Evolutionary conservation across 345 rosid genomes (phyloP).

Genomic region (Stellera chamaejasme): DNA sequence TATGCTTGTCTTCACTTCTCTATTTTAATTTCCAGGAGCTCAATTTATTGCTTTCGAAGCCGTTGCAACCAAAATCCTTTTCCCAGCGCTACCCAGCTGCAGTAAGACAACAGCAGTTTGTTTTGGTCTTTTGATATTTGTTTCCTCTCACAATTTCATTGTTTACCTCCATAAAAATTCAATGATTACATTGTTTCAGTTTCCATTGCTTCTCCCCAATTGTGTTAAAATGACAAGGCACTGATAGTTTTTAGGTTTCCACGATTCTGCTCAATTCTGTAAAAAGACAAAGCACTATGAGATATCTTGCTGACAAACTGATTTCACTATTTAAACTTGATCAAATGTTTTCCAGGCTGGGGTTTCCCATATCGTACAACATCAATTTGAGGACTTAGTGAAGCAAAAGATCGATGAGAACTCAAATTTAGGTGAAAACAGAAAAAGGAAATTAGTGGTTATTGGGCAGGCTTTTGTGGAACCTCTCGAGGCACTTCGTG

Average conservation of each 20-base stretch:
- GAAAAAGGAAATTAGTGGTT: slow-evolving; percentile 58
- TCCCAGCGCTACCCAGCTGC: slow-evolving; percentile 88
- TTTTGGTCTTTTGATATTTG: background rate
- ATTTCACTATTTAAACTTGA: too few species aligned
- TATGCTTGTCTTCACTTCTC: background rate
- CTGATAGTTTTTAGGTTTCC: too few species aligned
- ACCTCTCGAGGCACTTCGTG: slow-evolving; percentile 92
- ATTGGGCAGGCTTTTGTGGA: slow-evolving; percentile 82
- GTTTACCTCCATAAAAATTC: background rate
- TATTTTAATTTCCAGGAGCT: slow-evolving; percentile 51
- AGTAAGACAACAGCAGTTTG: slow-evolving; percentile 30
- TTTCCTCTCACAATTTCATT: background rate
- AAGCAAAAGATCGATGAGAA: slow-evolving; percentile 29
- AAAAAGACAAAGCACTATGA: too few species aligned
- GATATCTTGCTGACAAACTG: too few species aligned
- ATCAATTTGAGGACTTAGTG: slow-evolving; percentile 62
- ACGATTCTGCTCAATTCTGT: too few species aligned
- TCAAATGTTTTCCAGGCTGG: slow-evolving; percentile 44
- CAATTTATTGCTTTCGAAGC: slow-evolving; percentile 47
- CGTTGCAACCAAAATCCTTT: slow-evolving; percentile 77
- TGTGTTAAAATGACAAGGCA: too few species aligned
- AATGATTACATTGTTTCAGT: too few species aligned
- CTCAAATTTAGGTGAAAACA: slow-evolving; percentile 25
- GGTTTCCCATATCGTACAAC: slow-evolving; percentile 59
- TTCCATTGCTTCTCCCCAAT: too few species aligned